A percentile compares a stretch with the other conserved stretches of the same genome.
phyloP scores from a whole-genome alignment of 345 rosid species.

The Hibiscus tridactylites region DNA sequence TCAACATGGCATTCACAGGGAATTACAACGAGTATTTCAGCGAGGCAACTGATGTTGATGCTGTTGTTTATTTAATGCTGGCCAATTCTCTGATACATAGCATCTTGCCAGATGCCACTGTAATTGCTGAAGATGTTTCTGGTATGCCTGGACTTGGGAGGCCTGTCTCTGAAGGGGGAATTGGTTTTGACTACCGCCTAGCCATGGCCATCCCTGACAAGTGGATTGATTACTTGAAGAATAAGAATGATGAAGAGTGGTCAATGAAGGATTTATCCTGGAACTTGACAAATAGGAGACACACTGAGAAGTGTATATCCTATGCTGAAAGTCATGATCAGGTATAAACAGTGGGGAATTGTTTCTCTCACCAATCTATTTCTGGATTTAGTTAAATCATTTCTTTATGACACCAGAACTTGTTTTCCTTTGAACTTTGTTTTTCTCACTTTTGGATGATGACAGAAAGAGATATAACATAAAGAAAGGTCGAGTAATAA shows the following conservation, averaged over 20 bases:
- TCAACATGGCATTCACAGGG: conserved; percentile 55
- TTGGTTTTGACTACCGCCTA: conserved; percentile 66
- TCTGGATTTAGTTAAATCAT: conserved; percentile 1
- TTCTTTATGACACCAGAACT: neutral
- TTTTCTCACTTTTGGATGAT: neutral
- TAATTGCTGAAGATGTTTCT: conserved; percentile 80
- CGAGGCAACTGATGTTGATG: conserved; percentile 69
- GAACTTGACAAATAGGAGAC: conserved; percentile 66
- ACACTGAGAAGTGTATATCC: conserved; percentile 63
- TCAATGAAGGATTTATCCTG: conserved; percentile 51
- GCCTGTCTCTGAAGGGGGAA: conserved; percentile 53
- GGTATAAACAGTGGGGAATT: conserved; percentile 24
- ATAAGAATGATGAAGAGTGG: conserved; percentile 68
- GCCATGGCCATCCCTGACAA: conserved; percentile 80
- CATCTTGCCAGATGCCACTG: conserved; percentile 57
- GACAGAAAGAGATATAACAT: neutral
- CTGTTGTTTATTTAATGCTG: conserved; percentile 70
- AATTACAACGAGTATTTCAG: conserved; percentile 60
- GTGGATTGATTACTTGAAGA: conserved; percentile 78
- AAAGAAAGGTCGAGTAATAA: neutral
- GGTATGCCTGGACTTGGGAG: conserved; percentile 79
- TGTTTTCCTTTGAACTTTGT: neutral
- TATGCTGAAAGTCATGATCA: conserved; percentile 94
- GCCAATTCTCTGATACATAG: conserved; percentile 55
- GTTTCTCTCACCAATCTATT: conserved; percentile 1